Conservation (phyloP, 1,284 basidiomycete species). For the Marasmius fiardii region DNA sequence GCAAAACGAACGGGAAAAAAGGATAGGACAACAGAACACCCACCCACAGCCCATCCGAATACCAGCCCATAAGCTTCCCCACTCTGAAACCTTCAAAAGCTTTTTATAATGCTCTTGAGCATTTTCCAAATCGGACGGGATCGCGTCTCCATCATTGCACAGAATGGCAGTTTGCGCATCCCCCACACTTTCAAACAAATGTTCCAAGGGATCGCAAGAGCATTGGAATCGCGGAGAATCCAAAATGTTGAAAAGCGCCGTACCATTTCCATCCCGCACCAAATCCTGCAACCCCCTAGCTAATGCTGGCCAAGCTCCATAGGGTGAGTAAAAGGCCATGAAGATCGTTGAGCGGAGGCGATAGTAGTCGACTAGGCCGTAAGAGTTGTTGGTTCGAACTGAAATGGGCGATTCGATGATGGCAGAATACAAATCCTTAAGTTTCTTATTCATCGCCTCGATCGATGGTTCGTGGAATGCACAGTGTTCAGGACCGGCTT, state of each 20-base stretch:
- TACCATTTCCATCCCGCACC: constrained; percentile 13
- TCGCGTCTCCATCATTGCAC: constrained; percentile 1
- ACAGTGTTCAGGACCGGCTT: constrained; percentile 16
- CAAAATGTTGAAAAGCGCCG: constrained; percentile 10
- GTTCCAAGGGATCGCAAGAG: constrained; percentile 8
- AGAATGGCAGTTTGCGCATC: neutral
- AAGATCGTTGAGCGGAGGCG: constrained; percentile 13
- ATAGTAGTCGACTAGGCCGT: constrained; percentile 16
- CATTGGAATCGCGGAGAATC: constrained; percentile 12
- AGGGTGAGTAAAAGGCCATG: constrained; percentile 14
- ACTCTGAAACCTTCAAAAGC: constrained; percentile 6
- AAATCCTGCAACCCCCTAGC: constrained; percentile 17
- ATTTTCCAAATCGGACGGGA: neutral
- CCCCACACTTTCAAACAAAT: neutral
- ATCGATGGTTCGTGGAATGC: constrained; percentile 15
- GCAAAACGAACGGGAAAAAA: too few species aligned
- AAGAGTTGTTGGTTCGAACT: constrained; percentile 11
- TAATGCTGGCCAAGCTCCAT: constrained; percentile 9
- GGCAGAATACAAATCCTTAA: constrained; percentile 10
- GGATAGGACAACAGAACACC: neutral
- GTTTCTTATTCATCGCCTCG: constrained; percentile 7
- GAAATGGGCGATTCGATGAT: constrained; percentile 14
- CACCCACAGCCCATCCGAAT: constrained; percentile 11
- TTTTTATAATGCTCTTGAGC: neutral
- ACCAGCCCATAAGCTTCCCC: constrained; percentile 13